phyloP scores from a whole-genome alignment of 495 filamentous ascomycete species.

The Viridothelium virens region DNA sequence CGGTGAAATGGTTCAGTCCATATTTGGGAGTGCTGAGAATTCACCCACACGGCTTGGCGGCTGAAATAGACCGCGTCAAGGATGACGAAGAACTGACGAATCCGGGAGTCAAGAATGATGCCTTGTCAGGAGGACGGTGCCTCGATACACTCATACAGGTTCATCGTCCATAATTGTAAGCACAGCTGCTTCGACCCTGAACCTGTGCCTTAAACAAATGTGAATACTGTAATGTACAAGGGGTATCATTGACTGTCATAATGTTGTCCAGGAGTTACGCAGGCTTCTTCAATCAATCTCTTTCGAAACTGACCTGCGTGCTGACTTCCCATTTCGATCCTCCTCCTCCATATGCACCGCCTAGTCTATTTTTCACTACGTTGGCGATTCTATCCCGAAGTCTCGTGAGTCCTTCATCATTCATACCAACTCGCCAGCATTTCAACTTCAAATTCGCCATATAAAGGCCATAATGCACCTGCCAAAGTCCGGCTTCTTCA shows the following conservation, averaged over 20 bases:
- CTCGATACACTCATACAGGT: too few relatives aligned
- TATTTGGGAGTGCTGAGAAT: conserved; percentile 47
- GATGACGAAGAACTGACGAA: too few relatives aligned
- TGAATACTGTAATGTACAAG: background rate
- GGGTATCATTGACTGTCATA: background rate
- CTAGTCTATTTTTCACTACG: conserved; percentile 76
- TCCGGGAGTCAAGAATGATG: too few relatives aligned
- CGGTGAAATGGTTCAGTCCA: conserved; percentile 67
- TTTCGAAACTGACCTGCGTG: conserved; percentile 36
- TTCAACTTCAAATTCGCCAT: conserved; percentile 89
- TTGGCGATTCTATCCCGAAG: conserved; percentile 66
- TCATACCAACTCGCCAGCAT: conserved; percentile 40
- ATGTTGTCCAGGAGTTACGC: background rate
- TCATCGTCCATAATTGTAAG: too few relatives aligned
- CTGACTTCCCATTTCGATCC: conserved; percentile 82
- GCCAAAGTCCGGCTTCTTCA: conserved; percentile 92
- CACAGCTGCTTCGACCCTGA: too few relatives aligned
- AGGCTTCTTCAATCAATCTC: conserved; percentile 25
- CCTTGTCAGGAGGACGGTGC: too few relatives aligned
- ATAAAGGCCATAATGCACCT: conserved; percentile 92
- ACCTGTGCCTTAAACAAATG: too few relatives aligned
- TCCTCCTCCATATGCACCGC: conserved; percentile 77
- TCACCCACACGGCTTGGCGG: background rate
- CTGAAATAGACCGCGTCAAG: too few relatives aligned
- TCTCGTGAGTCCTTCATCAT: conserved; percentile 55